Evolutionary conservation across 208 protist species (phyloP).

Genomic region (Endotrypanum monterogeii): DNA sequence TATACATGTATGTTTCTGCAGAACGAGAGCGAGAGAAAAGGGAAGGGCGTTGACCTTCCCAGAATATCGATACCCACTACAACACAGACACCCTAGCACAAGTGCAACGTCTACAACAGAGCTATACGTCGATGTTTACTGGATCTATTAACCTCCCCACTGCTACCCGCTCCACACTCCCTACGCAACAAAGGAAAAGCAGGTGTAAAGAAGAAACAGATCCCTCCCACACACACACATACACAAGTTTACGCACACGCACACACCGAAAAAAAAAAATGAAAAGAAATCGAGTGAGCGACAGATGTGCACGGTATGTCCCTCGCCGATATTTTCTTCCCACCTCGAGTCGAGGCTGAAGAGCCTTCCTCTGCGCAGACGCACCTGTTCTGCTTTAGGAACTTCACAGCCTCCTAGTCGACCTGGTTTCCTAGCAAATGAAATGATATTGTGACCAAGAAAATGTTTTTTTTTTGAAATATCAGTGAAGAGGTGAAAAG

Average conservation of each 20-base stretch:
- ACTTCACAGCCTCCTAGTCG: neutral
- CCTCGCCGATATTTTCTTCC: neutral
- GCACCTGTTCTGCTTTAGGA: neutral
- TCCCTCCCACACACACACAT: neutral
- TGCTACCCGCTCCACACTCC: neutral
- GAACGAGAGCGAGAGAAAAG: too few species aligned
- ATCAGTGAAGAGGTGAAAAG: neutral
- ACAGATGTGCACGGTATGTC: neutral
- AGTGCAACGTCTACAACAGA: neutral
- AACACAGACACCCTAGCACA: neutral
- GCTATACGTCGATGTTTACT: neutral
- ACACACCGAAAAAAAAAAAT: neutral
- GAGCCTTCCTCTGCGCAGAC: neutral
- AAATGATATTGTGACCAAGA: neutral
- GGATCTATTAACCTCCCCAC: too few species aligned
- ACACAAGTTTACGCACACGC: too few species aligned
- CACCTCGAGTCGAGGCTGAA: neutral
- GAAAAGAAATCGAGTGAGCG: neutral
- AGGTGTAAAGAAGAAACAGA: neutral
- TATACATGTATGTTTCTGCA: neutral
- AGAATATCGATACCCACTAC: neutral
- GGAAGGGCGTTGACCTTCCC: neutral
- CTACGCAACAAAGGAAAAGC: neutral
- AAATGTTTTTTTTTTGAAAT: neutral
- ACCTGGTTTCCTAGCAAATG: too few species aligned